Conservation (phyloP, 805 yeast genomes). For the Spathaspora sp. region DNA sequence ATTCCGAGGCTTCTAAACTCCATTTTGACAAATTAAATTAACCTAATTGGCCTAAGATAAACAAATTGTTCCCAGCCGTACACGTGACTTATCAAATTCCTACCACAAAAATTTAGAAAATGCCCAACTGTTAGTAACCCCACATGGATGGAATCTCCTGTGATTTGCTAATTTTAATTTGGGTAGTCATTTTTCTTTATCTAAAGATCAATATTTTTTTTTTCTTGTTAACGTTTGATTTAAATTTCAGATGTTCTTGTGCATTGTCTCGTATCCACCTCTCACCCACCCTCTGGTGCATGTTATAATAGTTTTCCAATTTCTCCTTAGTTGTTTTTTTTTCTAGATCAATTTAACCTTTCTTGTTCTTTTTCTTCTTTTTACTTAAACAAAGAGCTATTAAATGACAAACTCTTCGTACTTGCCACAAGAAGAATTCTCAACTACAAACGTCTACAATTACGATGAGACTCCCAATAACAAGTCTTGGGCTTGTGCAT, state of each 20-base stretch:
- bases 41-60: not conserved
- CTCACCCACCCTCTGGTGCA: too few relatives aligned
- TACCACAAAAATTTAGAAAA: not conserved
- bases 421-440: constrained; percentile 36
- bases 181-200: not conserved
- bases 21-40: not conserved
- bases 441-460: constrained; percentile 42
- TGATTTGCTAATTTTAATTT: not conserved
- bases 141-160: not conserved
- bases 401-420: constrained; percentile 19
- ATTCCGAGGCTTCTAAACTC: not conserved
- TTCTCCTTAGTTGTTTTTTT: too few relatives aligned
- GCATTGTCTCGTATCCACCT: too few relatives aligned
- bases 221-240: not conserved
- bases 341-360: too few relatives aligned
- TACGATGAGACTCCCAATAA: constrained; percentile 77
- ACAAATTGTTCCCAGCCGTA: not conserved
- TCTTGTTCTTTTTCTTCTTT: not conserved
- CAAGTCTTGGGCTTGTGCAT: constrained; percentile 86
- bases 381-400: not conserved
- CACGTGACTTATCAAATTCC: not conserved
- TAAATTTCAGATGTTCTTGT: too few relatives aligned
- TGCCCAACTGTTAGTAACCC: not conserved
- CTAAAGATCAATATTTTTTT: not conserved
- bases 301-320: too few relatives aligned